These are phyloP conservation scores for Arthrobotrys pseudoclavata DNA, from an alignment of 2,329 filamentous ascomycete genomes.

Conservation along the genomic window DNA sequence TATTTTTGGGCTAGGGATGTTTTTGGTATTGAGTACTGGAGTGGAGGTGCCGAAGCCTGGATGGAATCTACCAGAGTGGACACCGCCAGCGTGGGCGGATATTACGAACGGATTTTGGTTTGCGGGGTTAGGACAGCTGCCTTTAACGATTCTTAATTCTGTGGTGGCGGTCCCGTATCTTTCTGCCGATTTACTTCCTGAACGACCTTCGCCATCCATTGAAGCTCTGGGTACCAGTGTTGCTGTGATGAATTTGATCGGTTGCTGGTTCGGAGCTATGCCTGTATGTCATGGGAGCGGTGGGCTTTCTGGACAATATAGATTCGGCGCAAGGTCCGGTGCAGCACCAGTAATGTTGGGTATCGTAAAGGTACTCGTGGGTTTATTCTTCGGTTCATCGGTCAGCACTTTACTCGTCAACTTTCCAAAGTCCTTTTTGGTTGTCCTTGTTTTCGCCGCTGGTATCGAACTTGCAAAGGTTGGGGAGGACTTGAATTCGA, in stretches of 20 bases:
- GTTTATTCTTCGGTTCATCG: constrained; percentile 79
- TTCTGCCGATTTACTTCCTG: constrained; percentile 80
- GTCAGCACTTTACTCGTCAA: constrained; percentile 78
- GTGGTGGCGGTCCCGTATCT: constrained; percentile 88
- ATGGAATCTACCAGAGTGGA: constrained; percentile 58
- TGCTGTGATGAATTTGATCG: constrained; percentile 83
- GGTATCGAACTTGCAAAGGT: constrained; percentile 89
- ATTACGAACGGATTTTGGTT: constrained; percentile 62
- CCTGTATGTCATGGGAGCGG: constrained; percentile 94
- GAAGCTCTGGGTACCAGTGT: constrained; percentile 86
- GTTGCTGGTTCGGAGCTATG: constrained; percentile 95
- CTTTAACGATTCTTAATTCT: constrained; percentile 91
- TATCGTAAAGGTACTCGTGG: constrained; percentile 79
- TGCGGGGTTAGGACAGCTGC: constrained; percentile 84
- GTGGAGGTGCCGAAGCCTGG: constrained; percentile 60
- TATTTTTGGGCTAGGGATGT: constrained; percentile 77
- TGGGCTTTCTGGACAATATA: constrained; percentile 88
- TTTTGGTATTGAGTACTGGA: constrained; percentile 71
- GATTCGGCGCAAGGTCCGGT: constrained; percentile 90
- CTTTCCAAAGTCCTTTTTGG: constrained; percentile 83
- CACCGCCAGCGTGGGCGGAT: constrained; percentile 55
- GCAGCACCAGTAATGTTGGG: constrained; percentile 86
- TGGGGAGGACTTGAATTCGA: constrained; percentile 82
- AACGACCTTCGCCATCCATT: constrained; percentile 76
- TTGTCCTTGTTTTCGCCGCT: constrained; percentile 89